Evolutionary conservation across 768 basidiomycete species (phyloP).

Genomic region (Rhodotorula diobovata): DNA sequence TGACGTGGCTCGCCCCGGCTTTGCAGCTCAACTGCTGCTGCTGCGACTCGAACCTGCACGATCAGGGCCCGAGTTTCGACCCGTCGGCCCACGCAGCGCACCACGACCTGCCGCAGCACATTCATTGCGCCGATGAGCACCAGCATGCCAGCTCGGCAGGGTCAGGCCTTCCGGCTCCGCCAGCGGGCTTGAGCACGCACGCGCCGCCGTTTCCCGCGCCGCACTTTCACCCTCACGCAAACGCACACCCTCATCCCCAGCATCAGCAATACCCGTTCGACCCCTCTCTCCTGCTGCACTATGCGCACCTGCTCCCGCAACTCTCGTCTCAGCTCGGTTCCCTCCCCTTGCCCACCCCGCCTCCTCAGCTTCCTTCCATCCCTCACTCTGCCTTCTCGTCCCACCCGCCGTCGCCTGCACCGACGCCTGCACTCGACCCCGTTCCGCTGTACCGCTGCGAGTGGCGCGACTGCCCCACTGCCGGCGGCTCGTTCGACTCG

Average conservation of each 20-base stretch:
- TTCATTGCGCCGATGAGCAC: constrained; percentile 24
- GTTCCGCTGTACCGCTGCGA: neutral
- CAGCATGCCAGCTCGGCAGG: neutral
- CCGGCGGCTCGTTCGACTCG: neutral
- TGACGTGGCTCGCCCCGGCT: neutral
- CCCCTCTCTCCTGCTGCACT: neutral
- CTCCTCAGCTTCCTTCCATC: no score
- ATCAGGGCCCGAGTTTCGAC: constrained; percentile 12
- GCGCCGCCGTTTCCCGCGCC: no score
- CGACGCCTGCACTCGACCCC: neutral
- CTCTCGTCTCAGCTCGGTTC: neutral
- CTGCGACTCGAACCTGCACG: constrained; percentile 28
- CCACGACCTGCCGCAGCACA: constrained; percentile 18
- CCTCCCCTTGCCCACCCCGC: neutral
- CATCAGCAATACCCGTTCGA: neutral
- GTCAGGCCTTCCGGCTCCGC: no score
- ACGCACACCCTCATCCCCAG: neutral
- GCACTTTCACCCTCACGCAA: no score
- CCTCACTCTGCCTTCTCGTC: no score
- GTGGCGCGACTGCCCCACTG: constrained; percentile 1
- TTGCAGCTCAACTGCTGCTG: constrained; percentile 35
- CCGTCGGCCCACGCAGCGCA: constrained; percentile 16
- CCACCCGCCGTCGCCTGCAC: neutral
- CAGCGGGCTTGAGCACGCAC: no score
- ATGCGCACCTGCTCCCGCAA: constrained; percentile 1